A percentile compares a stretch with the other conserved stretches of the same genome.
Evolutionary conservation across 148 eudicot species (phyloP).

Genomic region (Fallopia convolvulus): DNA sequence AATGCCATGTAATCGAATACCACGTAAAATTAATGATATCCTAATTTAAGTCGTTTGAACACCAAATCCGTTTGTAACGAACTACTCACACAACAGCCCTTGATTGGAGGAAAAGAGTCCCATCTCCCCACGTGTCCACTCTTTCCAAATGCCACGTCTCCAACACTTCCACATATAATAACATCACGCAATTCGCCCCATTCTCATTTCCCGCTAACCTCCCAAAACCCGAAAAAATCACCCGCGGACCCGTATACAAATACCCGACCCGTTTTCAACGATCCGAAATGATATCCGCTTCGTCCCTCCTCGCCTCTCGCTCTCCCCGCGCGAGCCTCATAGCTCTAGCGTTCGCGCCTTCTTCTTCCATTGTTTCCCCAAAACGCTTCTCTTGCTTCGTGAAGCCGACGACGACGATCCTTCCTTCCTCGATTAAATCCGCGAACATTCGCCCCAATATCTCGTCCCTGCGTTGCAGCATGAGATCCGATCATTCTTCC

Average conservation of each 20-base stretch:
- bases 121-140: conserved; percentile 1
- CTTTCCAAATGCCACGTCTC: not conserved
- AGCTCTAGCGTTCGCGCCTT: conserved; percentile 3
- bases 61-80: conserved; percentile 2
- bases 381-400: not conserved
- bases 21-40: not conserved
- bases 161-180: not conserved
- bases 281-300: conserved; percentile 6
- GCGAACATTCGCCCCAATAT: not conserved
- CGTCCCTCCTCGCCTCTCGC: conserved; percentile 2
- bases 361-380: not conserved
- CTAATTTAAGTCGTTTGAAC: not conserved
- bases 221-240: not conserved
- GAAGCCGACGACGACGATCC: not conserved
- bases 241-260: not conserved
- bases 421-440: not conserved
- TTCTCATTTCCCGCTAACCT: not conserved
- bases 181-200: not conserved
- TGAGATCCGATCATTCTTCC: not conserved
- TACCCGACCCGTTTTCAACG: not conserved
- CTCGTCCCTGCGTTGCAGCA: not conserved
- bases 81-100: not conserved
- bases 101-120: not conserved
- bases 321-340: not conserved
- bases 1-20: not conserved